phyloP scores from a whole-genome alignment of 2,329 filamentous ascomycete genomes.

The Penicillium sumatraense region DNA sequence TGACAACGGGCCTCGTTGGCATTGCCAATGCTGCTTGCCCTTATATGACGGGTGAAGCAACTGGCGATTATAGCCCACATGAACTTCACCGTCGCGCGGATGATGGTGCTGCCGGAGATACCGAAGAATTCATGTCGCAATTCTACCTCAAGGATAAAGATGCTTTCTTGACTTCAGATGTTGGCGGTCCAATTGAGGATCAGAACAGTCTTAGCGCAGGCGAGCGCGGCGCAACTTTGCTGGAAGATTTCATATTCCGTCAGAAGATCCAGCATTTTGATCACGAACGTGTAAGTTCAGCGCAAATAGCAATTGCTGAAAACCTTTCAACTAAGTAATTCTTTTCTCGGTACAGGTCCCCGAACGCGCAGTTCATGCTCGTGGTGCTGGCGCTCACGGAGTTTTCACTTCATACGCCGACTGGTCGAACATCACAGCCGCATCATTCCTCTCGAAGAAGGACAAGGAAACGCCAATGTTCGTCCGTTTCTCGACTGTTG shows the following conservation, averaged over 20 bases:
- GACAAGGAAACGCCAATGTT: constrained; percentile 69
- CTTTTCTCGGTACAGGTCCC: constrained; percentile 52
- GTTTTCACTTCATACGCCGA: constrained; percentile 70
- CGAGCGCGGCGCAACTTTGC: constrained; percentile 66
- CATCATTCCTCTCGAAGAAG: constrained; percentile 63
- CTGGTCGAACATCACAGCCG: constrained; percentile 70
- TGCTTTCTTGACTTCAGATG: constrained; percentile 67
- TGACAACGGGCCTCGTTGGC: constrained; percentile 36
- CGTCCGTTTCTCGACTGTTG: constrained; percentile 75
- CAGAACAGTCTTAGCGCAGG: constrained; percentile 71
- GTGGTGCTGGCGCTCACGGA: constrained; percentile 70
- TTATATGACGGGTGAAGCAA: constrained; percentile 43
- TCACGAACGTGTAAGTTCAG: constrained; percentile 65
- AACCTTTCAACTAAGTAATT: not conserved
- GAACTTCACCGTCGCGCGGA: constrained; percentile 29
- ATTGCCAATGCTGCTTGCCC: constrained; percentile 46
- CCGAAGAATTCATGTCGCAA: constrained; percentile 48
- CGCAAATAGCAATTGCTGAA: not conserved
- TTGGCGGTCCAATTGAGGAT: constrained; percentile 70
- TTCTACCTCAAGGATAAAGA: constrained; percentile 58
- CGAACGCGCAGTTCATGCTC: constrained; percentile 71
- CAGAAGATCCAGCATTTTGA: constrained; percentile 75
- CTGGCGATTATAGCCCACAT: constrained; percentile 9
- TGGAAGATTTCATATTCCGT: constrained; percentile 74
- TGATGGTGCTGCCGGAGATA: constrained; percentile 32